Conservation (phyloP, 1,139 yeast genomes). For the Saccharomycopsis hybrid region DNA sequence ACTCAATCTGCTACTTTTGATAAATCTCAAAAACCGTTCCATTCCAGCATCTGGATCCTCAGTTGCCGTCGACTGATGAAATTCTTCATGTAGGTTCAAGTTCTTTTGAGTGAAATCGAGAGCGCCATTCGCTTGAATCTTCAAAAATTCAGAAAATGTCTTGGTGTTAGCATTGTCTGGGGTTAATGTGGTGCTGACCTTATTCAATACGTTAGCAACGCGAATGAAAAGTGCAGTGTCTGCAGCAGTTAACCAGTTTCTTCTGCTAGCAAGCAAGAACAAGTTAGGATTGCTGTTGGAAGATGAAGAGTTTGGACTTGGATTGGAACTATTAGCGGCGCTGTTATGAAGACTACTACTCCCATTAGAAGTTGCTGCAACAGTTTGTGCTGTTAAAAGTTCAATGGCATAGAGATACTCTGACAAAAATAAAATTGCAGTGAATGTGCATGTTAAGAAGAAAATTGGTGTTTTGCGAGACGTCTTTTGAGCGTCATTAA, state of each 20-base stretch:
- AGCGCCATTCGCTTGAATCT: slow-evolving; percentile 50
- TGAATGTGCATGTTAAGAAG: slow-evolving; percentile 61
- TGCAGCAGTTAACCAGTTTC: slow-evolving; percentile 31
- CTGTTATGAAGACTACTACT: slow-evolving; percentile 33
- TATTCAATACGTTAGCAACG: slow-evolving; percentile 44
- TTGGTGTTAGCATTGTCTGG: slow-evolving; percentile 36
- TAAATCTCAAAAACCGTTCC: slow-evolving; percentile 36
- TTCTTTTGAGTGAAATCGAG: slow-evolving; percentile 36
- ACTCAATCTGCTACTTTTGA: slow-evolving; percentile 44
- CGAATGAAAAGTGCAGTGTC: slow-evolving; percentile 46
- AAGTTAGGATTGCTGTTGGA: not conserved
- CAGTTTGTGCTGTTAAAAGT: slow-evolving; percentile 23
- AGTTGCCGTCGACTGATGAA: slow-evolving; percentile 23
- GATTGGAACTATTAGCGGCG: slow-evolving; percentile 26
- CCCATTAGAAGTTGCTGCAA: too few relatives aligned
- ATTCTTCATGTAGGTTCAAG: slow-evolving; percentile 35
- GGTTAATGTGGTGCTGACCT: slow-evolving; percentile 48
- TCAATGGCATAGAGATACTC: slow-evolving; percentile 55
- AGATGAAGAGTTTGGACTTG: not conserved
- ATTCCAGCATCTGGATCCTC: slow-evolving; percentile 27
- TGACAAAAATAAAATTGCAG: slow-evolving; percentile 52
- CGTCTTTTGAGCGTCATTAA: slow-evolving; percentile 55
- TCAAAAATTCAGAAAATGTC: slow-evolving; percentile 49
- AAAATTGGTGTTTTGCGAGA: slow-evolving; percentile 69
- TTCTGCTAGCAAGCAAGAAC: too few relatives aligned